Evolutionary conservation across 2,329 filamentous ascomycete genomes (phyloP), one percentile per base, ranked within the genome.

Genomic region (Diplodia scrobiculata): DNA sequence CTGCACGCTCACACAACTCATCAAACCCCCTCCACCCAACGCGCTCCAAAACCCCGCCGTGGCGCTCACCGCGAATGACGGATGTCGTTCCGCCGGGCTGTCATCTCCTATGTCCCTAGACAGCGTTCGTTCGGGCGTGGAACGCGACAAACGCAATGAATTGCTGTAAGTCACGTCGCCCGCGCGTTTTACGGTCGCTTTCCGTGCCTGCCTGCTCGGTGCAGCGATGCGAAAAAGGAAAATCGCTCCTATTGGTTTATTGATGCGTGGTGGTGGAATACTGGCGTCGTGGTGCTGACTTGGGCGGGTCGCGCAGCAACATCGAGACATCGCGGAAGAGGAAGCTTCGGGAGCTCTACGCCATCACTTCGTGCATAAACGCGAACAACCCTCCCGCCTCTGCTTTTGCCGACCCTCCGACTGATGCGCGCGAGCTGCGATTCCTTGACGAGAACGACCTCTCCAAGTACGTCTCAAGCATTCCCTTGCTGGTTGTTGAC

Each of bases 291-390:
- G 41, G 55, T 62, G 65, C 65, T 66, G 55, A 66, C 65, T 63
- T 63, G 55, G 36, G 55, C 64, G 53, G 50, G 65, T 54, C 64
- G 53, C 50, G 68, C 69, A 79, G 77, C 71, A 71, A 70, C 68
- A 82, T 81, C 85, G 86, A 90, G 84, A 85, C 84, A 80, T 91
- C 90, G 84, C 90, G 91, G 80, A 95, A 96, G 86, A 89, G 91
- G 79, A 96, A 96, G 84, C 85, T 97, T 77, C 89, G 89, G 78
- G 90, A 95, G 82, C 86, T 97, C 73, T 96, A 90, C 83, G 84
- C 86, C 73, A 86, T 91, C 84, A 89, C 91, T 83, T 90, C 89
- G 78, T 87, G 88, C 77, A 78, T 83, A 70, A 79, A 79, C 73
- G 78, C 78, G 80, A 84, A 75, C 83, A 87, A 78, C 80, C 82